Base-by-base conservation (phyloP, 768 basidiomycete genomes). In the Dictyophora rubrovolvata region DNA sequence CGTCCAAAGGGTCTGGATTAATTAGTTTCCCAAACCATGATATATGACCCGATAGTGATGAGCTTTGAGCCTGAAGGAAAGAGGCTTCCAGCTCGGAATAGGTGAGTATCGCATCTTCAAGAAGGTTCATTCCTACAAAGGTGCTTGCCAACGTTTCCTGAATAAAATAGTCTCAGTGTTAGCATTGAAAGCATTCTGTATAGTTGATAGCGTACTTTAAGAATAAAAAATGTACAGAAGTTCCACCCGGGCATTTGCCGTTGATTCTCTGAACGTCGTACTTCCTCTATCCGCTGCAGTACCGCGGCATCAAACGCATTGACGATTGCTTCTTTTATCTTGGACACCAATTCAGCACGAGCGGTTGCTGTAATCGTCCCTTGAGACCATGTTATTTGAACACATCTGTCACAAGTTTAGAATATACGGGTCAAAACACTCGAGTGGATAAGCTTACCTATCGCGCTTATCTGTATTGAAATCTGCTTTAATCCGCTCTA, bases 201-300 rank as follows among this genome's bases (percentile, higher is more conserved):
- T 55, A 52, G 14, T 57, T 54, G 21, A n/a, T 54, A 1, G 22
- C 76, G 59, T 56, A 92, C 95, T 84, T 98, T 99, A 37, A 94
- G 76, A 54, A 93, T 83, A 71, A 97, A 97, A 75, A 94, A 98
- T 0, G 89, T 93, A 69, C 93, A 94, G 68, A 96, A 99, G 68
- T 96, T 96, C 96, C 96, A 99, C 9, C 96, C 95, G 1, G 93
- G 92, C 83, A 93, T 89, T 65, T 87, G 80, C 57, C 90, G 79
- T 70, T 97, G 91, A 52, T 83, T 79, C 67, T 99, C 95, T 0
- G 89, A 91, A 37, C 91, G 82, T 65, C 79, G 86, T 2, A 97
- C 87, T 62, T 96, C 93, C 49, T 98, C 96, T 66, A 94, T 91
- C 16, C 92, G 79, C 60, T 84, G 83, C 10, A 78, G 72, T 46